Evolutionary conservation across 225 moss, liverwort and hornwort species (phyloP).

Genomic region (Rhytidiadelphus loreus): DNA sequence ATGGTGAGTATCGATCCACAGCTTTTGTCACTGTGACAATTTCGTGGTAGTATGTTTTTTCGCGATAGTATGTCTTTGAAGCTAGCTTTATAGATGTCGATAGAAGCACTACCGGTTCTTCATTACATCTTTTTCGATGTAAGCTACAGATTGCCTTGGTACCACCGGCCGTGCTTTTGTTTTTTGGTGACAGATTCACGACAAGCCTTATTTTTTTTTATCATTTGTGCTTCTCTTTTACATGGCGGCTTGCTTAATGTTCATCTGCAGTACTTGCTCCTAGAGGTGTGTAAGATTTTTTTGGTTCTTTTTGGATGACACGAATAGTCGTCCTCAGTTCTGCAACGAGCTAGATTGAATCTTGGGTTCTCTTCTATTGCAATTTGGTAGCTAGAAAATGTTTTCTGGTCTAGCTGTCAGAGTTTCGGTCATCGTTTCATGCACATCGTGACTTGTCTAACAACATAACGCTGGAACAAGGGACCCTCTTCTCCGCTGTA

Average conservation of each 20-base stretch:
- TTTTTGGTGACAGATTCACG: not conserved
- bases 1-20: not conserved
- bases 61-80: not conserved
- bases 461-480: no score
- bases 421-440: no score
- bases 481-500: no score
- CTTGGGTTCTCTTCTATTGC: no score
- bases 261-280: no score
- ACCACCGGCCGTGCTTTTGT: not conserved
- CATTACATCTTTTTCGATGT: not conserved
- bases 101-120: not conserved
- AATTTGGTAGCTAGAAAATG: no score
- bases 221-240: not conserved
- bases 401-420: no score
- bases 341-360: no score
- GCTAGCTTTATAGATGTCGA: not conserved
- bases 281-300: no score
- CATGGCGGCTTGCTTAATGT: not conserved
- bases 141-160: not conserved
- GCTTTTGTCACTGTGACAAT: not conserved
- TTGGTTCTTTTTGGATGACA: no score
- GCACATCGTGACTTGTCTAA: no score
- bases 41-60: not conserved
- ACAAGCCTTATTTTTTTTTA: not conserved
- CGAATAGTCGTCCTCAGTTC: no score